Evolutionary conservation across 805 yeast species (phyloP).

Genomic region (Candida dendrica): DNA sequence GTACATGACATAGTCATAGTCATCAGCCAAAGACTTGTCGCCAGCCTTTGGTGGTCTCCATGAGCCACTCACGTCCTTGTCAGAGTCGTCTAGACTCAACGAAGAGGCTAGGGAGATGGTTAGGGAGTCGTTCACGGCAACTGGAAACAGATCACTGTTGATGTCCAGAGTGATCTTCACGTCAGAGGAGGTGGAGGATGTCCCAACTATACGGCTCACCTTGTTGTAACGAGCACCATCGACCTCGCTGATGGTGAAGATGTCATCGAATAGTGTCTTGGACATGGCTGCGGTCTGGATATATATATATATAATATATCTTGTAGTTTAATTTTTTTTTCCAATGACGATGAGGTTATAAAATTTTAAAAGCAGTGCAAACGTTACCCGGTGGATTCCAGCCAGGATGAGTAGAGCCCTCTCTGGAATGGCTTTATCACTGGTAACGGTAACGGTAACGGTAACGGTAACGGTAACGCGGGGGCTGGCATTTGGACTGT

Average conservation of each 20-base stretch:
- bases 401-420: too few relatives aligned
- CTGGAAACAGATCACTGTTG: slow-evolving; percentile 89
- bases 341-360: too few relatives aligned
- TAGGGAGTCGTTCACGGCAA: slow-evolving; percentile 63
- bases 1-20: slow-evolving; percentile 96
- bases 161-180: slow-evolving; percentile 82
- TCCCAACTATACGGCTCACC: slow-evolving; percentile 82
- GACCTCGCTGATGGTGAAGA: slow-evolving; percentile 76
- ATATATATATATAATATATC: too few relatives aligned
- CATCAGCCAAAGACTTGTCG: slow-evolving; percentile 87
- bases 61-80: slow-evolving; percentile 36
- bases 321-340: slow-evolving; percentile 2
- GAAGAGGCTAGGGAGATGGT: slow-evolving; percentile 84
- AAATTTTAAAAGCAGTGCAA: too few relatives aligned
- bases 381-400: too few relatives aligned
- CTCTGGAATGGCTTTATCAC: too few relatives aligned
- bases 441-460: too few relatives aligned
- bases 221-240: slow-evolving; percentile 89
- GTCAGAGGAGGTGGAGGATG: slow-evolving; percentile 74
- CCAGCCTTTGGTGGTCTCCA: slow-evolving; percentile 65
- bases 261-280: slow-evolving; percentile 83
- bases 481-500: too few relatives aligned
- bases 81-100: slow-evolving; percentile 44
- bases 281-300: slow-evolving; percentile 33
- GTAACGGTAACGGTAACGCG: too few relatives aligned